phyloP scores from a whole-genome alignment of 495 filamentous ascomycete species.

The Alectoria sarmentosa region DNA sequence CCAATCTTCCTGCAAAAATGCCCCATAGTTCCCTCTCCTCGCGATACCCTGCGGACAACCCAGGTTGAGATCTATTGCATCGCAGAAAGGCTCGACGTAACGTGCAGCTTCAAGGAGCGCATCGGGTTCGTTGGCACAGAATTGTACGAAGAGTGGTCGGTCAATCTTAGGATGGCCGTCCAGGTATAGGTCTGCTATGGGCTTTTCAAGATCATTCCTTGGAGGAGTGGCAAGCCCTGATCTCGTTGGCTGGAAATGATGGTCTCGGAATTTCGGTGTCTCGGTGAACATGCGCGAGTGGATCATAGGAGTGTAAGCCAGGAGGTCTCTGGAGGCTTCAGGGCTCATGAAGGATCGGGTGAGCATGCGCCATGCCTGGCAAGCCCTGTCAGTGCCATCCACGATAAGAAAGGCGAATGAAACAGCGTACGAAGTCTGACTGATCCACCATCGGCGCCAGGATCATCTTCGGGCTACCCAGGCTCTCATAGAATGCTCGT shows the following conservation, averaged over 20 bases:
- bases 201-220: conserved; percentile 4
- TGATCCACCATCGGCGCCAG: conserved; percentile 98
- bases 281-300: conserved; percentile 81
- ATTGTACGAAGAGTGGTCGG: conserved; percentile 89
- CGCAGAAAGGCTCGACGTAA: conserved; percentile 73
- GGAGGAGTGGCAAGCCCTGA: conserved; percentile 29
- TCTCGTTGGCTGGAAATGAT: conserved; percentile 67
- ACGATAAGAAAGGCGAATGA: neutral
- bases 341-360: conserved; percentile 79
- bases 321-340: conserved; percentile 47
- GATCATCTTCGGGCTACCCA: conserved; percentile 83
- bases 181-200: conserved; percentile 44
- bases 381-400: conserved; percentile 23
- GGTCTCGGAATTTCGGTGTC: conserved; percentile 62
- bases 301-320: conserved; percentile 92
- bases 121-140: conserved; percentile 85
- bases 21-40: conserved; percentile 79
- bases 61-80: conserved; percentile 93
- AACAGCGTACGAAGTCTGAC: conserved; percentile 77
- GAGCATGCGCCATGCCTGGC: conserved; percentile 89
- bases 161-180: conserved; percentile 82
- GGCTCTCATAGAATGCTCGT: conserved; percentile 83
- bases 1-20: conserved; percentile 93
- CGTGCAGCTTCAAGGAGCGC: conserved; percentile 69
- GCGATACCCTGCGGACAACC: conserved; percentile 99